Conservation (phyloP, 768 basidiomycete genomes). For the Leccinum barrowsii region DNA sequence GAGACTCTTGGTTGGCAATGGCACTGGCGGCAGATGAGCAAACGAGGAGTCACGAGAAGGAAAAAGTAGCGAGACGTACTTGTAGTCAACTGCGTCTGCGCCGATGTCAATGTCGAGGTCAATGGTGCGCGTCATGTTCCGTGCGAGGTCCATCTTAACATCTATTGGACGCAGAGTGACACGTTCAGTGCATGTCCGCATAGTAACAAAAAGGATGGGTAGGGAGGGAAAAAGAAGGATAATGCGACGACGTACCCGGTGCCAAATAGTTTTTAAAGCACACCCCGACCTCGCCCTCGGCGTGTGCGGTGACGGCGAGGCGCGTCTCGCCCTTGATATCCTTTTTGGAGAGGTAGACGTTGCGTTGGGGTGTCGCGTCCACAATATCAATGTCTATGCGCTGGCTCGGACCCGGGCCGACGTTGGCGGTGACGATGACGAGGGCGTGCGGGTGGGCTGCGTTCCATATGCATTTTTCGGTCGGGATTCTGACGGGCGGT, state of each 20-base stretch:
- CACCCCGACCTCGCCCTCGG: conserved; percentile 92
- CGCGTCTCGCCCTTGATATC: conserved; percentile 88
- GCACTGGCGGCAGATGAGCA: conserved; percentile 50
- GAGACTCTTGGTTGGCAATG: conserved; percentile 96
- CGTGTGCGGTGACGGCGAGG: conserved; percentile 90
- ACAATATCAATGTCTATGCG: conserved; percentile 92
- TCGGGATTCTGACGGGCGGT: conserved; percentile 67
- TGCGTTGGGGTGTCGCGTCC: conserved; percentile 79
- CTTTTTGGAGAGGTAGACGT: conserved; percentile 88
- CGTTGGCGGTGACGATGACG: conserved; percentile 95
- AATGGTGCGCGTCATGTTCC: conserved; percentile 60
- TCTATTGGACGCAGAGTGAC: conserved; percentile 31
- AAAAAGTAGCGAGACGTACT: conserved; percentile 51
- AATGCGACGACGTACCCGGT: conserved; percentile 42
- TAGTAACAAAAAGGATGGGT: neutral
- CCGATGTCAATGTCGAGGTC: conserved; percentile 98
- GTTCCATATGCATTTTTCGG: conserved; percentile 93
- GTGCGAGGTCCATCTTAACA: conserved; percentile 42
- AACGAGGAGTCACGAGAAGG: neutral
- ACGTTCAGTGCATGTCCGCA: neutral
- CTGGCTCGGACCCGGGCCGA: conserved; percentile 70
- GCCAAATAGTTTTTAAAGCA: conserved; percentile 86
- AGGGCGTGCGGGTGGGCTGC: conserved; percentile 80
- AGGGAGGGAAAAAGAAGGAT: neutral
- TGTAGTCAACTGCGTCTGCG: conserved; percentile 98